phyloP scores from a whole-genome alignment of 2,329 filamentous ascomycete genomes.

The Aspergillus sp. region DNA sequence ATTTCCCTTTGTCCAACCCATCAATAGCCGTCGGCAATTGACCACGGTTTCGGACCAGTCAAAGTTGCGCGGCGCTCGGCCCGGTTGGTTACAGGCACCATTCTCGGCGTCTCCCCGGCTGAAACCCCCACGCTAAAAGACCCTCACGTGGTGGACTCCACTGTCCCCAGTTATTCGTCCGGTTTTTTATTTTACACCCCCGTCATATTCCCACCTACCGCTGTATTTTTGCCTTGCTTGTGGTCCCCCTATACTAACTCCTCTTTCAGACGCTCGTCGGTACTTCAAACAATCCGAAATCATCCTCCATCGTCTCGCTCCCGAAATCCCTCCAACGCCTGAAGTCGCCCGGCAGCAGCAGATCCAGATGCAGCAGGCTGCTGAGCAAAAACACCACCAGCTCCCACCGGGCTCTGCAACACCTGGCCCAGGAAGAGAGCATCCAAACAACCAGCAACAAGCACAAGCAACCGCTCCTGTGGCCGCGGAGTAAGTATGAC shows the following conservation, averaged over 20 bases:
- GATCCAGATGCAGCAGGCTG: slow-evolving; percentile 39
- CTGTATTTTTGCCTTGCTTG: slow-evolving; percentile 12
- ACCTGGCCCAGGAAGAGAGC: slow-evolving; percentile 32
- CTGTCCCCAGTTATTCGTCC: slow-evolving; percentile 17
- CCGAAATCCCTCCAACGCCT: slow-evolving; percentile 45
- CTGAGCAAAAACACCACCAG: slow-evolving; percentile 34
- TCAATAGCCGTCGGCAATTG: slow-evolving; percentile 41
- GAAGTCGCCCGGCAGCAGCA: slow-evolving; percentile 42
- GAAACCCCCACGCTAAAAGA: slow-evolving; percentile 33
- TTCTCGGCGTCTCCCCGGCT: slow-evolving; percentile 16
- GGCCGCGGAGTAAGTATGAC: slow-evolving; percentile 19
- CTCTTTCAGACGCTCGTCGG: slow-evolving; percentile 73
- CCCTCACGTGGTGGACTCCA: slow-evolving; percentile 25
- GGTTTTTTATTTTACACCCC: slow-evolving; percentile 10
- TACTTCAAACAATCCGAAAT: slow-evolving; percentile 99
- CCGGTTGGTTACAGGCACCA: slow-evolving; percentile 16
- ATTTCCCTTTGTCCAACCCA: slow-evolving; percentile 15
- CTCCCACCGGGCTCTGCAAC: slow-evolving; percentile 38
- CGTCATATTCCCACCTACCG: too few relatives aligned
- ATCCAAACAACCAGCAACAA: slow-evolving; percentile 10
- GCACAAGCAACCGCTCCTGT: slow-evolving; percentile 24
- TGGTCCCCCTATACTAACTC: slow-evolving; percentile 6
- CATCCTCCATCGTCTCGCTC: slow-evolving; percentile 81
- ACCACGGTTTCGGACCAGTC: slow-evolving; percentile 25
- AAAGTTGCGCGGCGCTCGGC: slow-evolving; percentile 19